Percentiles rank a stretch among this genome's conserved stretches.
These are phyloP conservation scores for Colletotrichum kahawae DNA, from an alignment of 2,329 filamentous ascomycete species.

Conservation along the genomic window DNA sequence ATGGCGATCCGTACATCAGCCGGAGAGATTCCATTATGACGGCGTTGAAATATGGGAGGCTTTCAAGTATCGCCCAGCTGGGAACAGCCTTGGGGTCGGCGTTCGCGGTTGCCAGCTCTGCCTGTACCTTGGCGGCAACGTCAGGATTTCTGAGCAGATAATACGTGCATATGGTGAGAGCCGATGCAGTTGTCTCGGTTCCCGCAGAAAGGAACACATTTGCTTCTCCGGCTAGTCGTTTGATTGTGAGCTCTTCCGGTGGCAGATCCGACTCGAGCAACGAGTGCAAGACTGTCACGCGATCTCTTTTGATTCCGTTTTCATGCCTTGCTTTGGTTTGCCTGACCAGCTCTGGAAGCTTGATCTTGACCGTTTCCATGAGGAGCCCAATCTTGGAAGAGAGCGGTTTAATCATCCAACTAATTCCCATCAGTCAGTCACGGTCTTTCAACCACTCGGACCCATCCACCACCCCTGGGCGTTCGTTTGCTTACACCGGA, in stretches of 20 bases:
- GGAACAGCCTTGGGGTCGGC: not conserved
- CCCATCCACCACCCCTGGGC: not conserved
- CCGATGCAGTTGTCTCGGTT: constrained; percentile 34
- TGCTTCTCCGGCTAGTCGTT: constrained; percentile 41
- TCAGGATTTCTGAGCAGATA: not conserved
- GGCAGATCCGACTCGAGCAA: constrained; percentile 36
- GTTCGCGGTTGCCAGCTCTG: not conserved
- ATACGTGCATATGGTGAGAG: not conserved
- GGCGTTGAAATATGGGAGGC: constrained; percentile 42
- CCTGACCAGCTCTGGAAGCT: not conserved
- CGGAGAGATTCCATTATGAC: constrained; percentile 43
- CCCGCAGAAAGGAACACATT: constrained; percentile 41
- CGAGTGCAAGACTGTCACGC: constrained; percentile 29
- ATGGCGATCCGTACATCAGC: constrained; percentile 41
- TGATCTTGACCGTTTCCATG: not conserved
- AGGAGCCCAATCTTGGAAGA: not conserved
- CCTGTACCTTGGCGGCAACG: not conserved
- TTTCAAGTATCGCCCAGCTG: constrained; percentile 31
- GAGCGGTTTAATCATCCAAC: not conserved
- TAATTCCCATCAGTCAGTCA: not conserved
- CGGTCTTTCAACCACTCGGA: not conserved
- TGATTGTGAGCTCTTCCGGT: constrained; percentile 37
- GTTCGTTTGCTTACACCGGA: not conserved
- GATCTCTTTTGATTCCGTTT: not conserved
- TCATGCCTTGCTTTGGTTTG: not conserved